These are phyloP conservation scores for Cyberlindnera galapagoensis DNA, from an alignment of 805 yeast genomes.

Conservation along the genomic window DNA sequence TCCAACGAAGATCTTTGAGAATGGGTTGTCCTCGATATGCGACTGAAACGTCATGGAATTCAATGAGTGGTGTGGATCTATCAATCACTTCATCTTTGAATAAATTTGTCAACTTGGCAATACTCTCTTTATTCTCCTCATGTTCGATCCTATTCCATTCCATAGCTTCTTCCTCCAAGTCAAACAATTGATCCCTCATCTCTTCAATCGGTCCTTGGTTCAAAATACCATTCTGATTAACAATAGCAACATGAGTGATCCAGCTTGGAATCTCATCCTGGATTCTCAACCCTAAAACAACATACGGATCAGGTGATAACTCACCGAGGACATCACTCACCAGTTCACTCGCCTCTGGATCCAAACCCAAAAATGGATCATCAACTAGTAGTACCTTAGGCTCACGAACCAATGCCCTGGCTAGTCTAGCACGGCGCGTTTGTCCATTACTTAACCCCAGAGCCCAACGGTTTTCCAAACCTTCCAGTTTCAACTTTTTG, in stretches of 20 bases:
- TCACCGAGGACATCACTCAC: conserved; percentile 49
- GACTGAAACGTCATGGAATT: conserved; percentile 58
- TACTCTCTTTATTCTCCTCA: conserved; percentile 11
- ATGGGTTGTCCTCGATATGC: conserved; percentile 58
- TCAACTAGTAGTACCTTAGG: conserved; percentile 72
- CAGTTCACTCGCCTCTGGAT: conserved; percentile 58
- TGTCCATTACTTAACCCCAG: conserved; percentile 92
- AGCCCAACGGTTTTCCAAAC: conserved; percentile 65
- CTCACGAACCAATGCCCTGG: conserved; percentile 56
- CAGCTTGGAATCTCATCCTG: conserved; percentile 77
- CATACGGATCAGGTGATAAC: conserved; percentile 42
- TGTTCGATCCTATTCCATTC: conserved; percentile 9
- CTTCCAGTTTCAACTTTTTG: conserved; percentile 44
- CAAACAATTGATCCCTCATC: conserved; percentile 19
- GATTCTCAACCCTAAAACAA: conserved; percentile 68
- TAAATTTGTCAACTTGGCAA: conserved; percentile 12
- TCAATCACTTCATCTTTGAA: conserved; percentile 11
- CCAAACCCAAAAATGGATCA: conserved; percentile 90
- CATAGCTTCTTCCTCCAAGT: conserved; percentile 16
- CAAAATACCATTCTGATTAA: conserved; percentile 46
- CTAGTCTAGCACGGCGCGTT: conserved; percentile 82
- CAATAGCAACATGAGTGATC: conserved; percentile 68
- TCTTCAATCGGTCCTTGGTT: conserved; percentile 39
- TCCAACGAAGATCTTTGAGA: conserved; percentile 57
- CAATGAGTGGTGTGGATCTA: conserved; percentile 28